phyloP scores from a whole-genome alignment of 148 eudicot genomes.

The Nepenthes mirabilis region DNA sequence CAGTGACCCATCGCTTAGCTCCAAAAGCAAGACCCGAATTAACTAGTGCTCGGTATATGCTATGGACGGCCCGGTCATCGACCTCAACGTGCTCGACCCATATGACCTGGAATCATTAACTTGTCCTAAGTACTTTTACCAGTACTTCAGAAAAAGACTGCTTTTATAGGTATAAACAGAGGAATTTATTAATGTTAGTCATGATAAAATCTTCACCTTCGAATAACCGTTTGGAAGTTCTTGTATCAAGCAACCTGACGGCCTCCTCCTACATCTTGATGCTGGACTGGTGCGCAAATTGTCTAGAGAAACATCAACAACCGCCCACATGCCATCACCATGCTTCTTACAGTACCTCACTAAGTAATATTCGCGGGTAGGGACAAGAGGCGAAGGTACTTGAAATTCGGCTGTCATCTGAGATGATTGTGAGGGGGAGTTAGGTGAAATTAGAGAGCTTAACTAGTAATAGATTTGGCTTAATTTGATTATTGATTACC shows the following conservation, averaged over 20 bases:
- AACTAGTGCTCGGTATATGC: slow-evolving; percentile 57
- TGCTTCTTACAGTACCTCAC: slow-evolving; percentile 85
- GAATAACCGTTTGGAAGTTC: slow-evolving; percentile 91
- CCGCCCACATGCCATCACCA: slow-evolving; percentile 83
- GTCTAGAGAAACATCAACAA: slow-evolving; percentile 84
- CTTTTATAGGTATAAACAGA: neutral
- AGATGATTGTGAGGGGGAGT: neutral
- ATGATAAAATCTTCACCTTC: slow-evolving; percentile 52
- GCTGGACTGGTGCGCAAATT: slow-evolving; percentile 45
- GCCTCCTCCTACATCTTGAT: slow-evolving; percentile 63
- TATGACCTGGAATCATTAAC: slow-evolving; percentile 3
- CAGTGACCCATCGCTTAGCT: slow-evolving; percentile 85
- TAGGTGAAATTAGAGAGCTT: too few species aligned
- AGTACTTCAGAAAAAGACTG: neutral
- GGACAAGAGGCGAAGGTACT: slow-evolving; percentile 84
- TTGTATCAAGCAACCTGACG: slow-evolving; percentile 87
- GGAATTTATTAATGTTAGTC: neutral
- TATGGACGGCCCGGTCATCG: slow-evolving; percentile 73
- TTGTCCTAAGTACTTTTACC: neutral
- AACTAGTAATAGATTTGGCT: too few species aligned
- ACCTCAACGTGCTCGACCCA: slow-evolving; percentile 77
- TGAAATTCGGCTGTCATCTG: slow-evolving; percentile 91
- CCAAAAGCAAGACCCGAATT: slow-evolving; percentile 79
- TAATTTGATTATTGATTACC: slow-evolving; percentile 21
- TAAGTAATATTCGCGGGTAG: slow-evolving; percentile 82